Conservation (phyloP, 108 stramenopile genomes). For the Nitzschia palea region DNA sequence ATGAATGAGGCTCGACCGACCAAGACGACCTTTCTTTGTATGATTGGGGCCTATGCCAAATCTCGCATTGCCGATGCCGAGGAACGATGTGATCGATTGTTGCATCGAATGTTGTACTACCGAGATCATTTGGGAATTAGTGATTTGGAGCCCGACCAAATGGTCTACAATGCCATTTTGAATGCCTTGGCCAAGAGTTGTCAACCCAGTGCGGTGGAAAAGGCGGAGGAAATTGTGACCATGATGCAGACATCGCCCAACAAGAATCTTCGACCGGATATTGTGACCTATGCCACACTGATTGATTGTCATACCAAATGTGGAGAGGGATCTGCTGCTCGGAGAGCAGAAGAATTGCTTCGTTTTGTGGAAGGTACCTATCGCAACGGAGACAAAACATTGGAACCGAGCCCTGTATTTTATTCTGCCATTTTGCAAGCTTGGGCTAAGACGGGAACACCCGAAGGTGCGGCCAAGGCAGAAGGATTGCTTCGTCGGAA, state of each 20-base stretch:
- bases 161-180: conserved; percentile 28
- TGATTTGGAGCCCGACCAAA: conserved; percentile 25
- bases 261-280: conserved; percentile 12
- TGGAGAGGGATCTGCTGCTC: not conserved
- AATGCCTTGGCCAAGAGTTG: conserved; percentile 32
- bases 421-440: conserved; percentile 33
- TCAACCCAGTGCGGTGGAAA: conserved; percentile 21
- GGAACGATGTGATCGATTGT: conserved; percentile 24
- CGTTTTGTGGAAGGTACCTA: conserved; percentile 26
- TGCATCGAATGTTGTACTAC: conserved; percentile 17
- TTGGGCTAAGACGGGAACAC: conserved; percentile 25
- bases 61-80: conserved; percentile 21
- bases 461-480: conserved; percentile 16
- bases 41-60: conserved; percentile 52
- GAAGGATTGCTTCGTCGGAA: conserved; percentile 31
- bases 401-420: conserved; percentile 20
- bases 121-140: conserved; percentile 10
- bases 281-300: conserved; percentile 33
- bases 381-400: conserved; percentile 16
- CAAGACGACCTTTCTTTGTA: conserved; percentile 57
- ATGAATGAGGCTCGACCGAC: conserved; percentile 26
- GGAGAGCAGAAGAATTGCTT: conserved; percentile 30
- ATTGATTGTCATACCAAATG: conserved; percentile 34
- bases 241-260: conserved; percentile 29
- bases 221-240: conserved; percentile 28